These are phyloP conservation scores for Botrytis fragariae DNA, from an alignment of 2,329 filamentous ascomycete genomes.

Conservation along the genomic window DNA sequence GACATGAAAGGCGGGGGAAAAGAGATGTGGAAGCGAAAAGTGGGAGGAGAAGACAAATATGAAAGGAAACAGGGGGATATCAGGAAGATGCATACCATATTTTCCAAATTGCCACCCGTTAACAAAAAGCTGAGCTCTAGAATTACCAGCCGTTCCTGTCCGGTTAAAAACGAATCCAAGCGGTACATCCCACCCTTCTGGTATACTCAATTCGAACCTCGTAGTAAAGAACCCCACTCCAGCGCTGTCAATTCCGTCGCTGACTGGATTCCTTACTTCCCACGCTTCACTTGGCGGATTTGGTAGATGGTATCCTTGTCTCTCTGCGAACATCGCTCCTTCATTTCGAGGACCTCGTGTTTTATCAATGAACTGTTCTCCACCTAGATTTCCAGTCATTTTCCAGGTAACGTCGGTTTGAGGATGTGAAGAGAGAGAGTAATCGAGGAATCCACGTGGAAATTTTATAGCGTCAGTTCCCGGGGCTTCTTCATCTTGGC, in stretches of 20 bases:
- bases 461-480: slow-evolving; percentile 60
- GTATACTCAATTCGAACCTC: slow-evolving; percentile 54
- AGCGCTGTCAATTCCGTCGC: slow-evolving; percentile 44
- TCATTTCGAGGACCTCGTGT: slow-evolving; percentile 64
- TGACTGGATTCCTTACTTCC: slow-evolving; percentile 42
- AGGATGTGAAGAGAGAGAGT: slow-evolving; percentile 48
- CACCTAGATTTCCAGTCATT: slow-evolving; percentile 65
- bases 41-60: not conserved
- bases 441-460: slow-evolving; percentile 61
- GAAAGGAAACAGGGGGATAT: not conserved
- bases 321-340: slow-evolving; percentile 61
- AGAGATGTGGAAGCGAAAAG: not conserved
- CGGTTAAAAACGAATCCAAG: slow-evolving; percentile 57
- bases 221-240: slow-evolving; percentile 60
- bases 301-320: slow-evolving; percentile 61
- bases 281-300: slow-evolving; percentile 47
- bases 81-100: slow-evolving; percentile 42
- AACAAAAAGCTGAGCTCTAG: slow-evolving; percentile 65
- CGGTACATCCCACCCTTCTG: slow-evolving; percentile 58
- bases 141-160: slow-evolving; percentile 42
- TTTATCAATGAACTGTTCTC: slow-evolving; percentile 59
- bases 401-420: slow-evolving; percentile 59
- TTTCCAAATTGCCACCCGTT: slow-evolving; percentile 76
- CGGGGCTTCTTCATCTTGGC: slow-evolving; percentile 62
- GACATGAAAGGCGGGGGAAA: not conserved